A percentile compares a stretch with the other conserved stretches of the same genome.
phyloP scores from a whole-genome alignment of 768 basidiomycete genomes.

The Kwoniella pini region DNA sequence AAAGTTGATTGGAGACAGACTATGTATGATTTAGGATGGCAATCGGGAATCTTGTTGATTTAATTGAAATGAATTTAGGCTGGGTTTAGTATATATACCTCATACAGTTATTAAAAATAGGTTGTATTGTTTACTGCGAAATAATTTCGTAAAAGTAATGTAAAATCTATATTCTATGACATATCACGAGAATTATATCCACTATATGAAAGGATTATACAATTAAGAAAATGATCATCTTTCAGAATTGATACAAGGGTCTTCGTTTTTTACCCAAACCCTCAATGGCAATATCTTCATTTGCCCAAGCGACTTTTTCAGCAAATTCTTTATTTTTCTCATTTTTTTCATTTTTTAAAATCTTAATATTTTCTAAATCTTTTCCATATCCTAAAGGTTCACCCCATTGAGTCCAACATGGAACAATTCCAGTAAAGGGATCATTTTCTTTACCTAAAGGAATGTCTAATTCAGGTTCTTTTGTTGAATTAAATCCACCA shows the following conservation, averaged over 20 bases:
- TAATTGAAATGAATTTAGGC: neutral
- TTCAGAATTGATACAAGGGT: too few relatives aligned
- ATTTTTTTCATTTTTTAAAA: neutral
- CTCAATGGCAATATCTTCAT: constrained; percentile 15
- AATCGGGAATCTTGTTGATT: constrained; percentile 23
- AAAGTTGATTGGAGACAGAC: constrained; percentile 24
- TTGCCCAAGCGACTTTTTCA: constrained; percentile 15
- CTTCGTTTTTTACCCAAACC: constrained; percentile 15
- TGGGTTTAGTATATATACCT: too few relatives aligned
- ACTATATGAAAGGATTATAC: too few relatives aligned
- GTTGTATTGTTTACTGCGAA: too few relatives aligned
- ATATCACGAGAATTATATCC: too few relatives aligned
- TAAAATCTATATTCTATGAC: too few relatives aligned
- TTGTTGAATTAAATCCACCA: constrained; percentile 10
- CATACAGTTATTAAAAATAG: too few relatives aligned
- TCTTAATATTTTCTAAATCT: constrained; percentile 10
- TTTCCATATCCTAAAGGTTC: constrained; percentile 18
- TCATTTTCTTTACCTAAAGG: constrained; percentile 12
- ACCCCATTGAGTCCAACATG: constrained; percentile 28
- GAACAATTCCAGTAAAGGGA: constrained; percentile 22
- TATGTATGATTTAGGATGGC: constrained; percentile 23
- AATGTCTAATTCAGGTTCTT: constrained; percentile 18
- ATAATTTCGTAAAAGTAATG: too few relatives aligned
- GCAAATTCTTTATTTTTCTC: constrained; percentile 11
- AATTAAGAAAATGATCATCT: too few relatives aligned